Percentiles rank a stretch among this genome's conserved stretches.
Evolutionary conservation across 768 basidiomycete species (phyloP).

Genomic region (Pholiota microspora): DNA sequence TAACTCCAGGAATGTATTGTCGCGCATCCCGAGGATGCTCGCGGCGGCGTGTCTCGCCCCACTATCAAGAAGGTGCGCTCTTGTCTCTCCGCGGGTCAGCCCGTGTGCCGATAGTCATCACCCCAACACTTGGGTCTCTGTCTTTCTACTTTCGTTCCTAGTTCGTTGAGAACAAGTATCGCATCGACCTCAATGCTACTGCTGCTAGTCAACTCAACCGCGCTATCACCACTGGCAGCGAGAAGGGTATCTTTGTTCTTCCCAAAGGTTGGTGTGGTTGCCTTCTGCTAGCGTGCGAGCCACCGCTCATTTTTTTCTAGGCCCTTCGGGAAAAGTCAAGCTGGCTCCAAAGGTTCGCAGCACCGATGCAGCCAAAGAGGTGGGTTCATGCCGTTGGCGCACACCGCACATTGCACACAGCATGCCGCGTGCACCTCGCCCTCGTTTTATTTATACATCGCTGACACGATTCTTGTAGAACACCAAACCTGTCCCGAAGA

Average conservation of each 20-base stretch:
- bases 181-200: conserved; percentile 70
- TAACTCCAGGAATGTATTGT: conserved; percentile 65
- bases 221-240: conserved; percentile 63
- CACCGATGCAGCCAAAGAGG: conserved; percentile 55
- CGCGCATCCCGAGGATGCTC: conserved; percentile 66
- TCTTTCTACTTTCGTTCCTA: conserved; percentile 26
- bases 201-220: conserved; percentile 73
- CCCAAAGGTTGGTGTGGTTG: conserved; percentile 40
- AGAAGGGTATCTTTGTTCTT: conserved; percentile 47
- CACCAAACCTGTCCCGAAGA: conserved; percentile 19
- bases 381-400: conserved; percentile 13
- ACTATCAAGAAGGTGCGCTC: conserved; percentile 71
- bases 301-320: conserved; percentile 18
- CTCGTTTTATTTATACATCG: not conserved
- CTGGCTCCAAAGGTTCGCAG: conserved; percentile 62
- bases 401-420: not conserved
- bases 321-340: conserved; percentile 47
- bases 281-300: not conserved
- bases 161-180: conserved; percentile 85
- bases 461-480: conserved; percentile 23
- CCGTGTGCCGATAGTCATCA: conserved; percentile 10
- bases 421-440: not conserved
- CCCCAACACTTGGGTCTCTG: conserved; percentile 13
- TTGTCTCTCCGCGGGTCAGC: conserved; percentile 1
- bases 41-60: conserved; percentile 75